These are phyloP conservation scores for Leccinum subgranulosum DNA, from an alignment of 768 basidiomycete genomes.

Conservation along the genomic window DNA sequence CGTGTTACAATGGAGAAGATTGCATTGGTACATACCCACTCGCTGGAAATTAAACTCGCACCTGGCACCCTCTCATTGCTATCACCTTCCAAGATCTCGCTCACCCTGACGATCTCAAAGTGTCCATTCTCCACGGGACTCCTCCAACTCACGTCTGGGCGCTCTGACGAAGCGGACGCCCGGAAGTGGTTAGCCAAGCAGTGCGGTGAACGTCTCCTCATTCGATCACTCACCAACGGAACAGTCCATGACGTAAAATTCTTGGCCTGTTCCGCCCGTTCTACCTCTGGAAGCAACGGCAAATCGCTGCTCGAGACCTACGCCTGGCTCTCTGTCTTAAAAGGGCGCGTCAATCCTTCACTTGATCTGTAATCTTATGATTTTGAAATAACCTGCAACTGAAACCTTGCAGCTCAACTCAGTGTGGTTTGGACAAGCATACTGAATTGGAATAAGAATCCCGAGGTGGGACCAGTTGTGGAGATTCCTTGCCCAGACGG, in stretches of 20 bases:
- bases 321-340: slow-evolving; percentile 14
- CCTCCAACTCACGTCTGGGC: not conserved
- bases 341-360: slow-evolving; percentile 3
- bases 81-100: slow-evolving; percentile 1
- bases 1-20: not conserved
- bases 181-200: slow-evolving; percentile 4
- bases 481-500: slow-evolving; percentile 7
- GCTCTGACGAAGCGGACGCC: not conserved
- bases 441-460: not conserved
- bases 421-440: slow-evolving; percentile 7
- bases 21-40: slow-evolving; percentile 2
- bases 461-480: not conserved
- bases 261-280: slow-evolving; percentile 7
- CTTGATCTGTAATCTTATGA: slow-evolving; percentile 4
- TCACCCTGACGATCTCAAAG: slow-evolving; percentile 12
- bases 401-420: slow-evolving; percentile 11
- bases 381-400: not conserved
- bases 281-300: not conserved
- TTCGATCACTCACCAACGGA: slow-evolving; percentile 16
- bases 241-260: slow-evolving; percentile 19
- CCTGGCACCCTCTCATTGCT: not conserved
- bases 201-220: slow-evolving; percentile 7
- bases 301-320: slow-evolving; percentile 3
- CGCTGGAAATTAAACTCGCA: not conserved
- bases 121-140: slow-evolving; percentile 16